Evolutionary conservation across 352 stramenopile species (phyloP).

Genomic region (Lagenidium sp.): DNA sequence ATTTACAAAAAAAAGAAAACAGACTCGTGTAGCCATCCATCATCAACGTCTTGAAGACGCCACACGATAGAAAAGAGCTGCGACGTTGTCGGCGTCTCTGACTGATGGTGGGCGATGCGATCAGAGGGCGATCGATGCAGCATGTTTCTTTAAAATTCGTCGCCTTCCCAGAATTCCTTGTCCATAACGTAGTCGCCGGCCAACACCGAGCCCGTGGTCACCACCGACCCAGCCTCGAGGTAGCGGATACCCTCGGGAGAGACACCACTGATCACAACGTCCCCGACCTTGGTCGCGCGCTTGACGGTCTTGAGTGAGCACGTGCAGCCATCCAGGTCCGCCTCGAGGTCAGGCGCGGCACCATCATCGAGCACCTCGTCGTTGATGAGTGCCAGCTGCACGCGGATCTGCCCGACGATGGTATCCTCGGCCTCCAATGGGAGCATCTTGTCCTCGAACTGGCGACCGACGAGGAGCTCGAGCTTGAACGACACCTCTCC

Average conservation of each 20-base stretch:
- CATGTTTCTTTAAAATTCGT: slow-evolving; percentile 43
- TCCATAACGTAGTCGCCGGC: slow-evolving; percentile 72
- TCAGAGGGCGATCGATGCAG: too few species aligned
- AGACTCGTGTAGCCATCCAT: too few species aligned
- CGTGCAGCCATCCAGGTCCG: slow-evolving; percentile 56
- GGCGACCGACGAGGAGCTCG: slow-evolving; percentile 50
- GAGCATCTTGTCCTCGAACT: slow-evolving; percentile 67
- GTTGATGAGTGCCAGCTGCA: slow-evolving; percentile 73
- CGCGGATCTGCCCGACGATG: slow-evolving; percentile 61
- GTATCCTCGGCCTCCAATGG: slow-evolving; percentile 65
- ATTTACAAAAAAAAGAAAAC: too few species aligned
- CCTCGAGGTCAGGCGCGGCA: slow-evolving; percentile 26
- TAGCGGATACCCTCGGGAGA: slow-evolving; percentile 62
- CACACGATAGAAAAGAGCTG: too few species aligned
- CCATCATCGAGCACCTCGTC: slow-evolving; percentile 66
- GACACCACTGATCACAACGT: slow-evolving; percentile 69
- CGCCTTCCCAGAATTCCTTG: slow-evolving; percentile 65
- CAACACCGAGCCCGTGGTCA: slow-evolving; percentile 51
- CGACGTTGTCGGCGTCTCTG: background rate
- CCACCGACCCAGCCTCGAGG: slow-evolving; percentile 48
- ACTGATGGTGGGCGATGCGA: background rate
- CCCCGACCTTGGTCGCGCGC: slow-evolving; percentile 59
- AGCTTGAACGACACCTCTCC: slow-evolving; percentile 58
- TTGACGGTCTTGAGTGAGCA: slow-evolving; percentile 24
- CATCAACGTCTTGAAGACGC: too few species aligned